A percentile compares a stretch with the other conserved stretches of the same genome.
These are phyloP conservation scores for Metarhizium album DNA, from an alignment of 2,329 filamentous ascomycete species.

Conservation along the genomic window DNA sequence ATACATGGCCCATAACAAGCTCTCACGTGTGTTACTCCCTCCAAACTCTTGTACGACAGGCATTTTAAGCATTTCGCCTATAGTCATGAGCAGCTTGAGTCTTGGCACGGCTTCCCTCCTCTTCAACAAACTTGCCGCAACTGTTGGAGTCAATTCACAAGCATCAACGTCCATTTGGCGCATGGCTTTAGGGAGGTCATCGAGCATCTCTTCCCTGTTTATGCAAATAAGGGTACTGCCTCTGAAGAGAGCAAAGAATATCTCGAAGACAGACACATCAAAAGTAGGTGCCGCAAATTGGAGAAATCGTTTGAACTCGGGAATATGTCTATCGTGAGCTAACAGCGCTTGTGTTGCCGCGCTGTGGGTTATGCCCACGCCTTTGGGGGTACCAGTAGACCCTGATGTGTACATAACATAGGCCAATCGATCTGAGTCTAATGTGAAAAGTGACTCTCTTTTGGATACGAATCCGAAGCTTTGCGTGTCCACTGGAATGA, in stretches of 20 bases:
- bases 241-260: constrained; percentile 76
- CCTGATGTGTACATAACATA: constrained; percentile 94
- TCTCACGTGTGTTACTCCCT: constrained; percentile 34
- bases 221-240: constrained; percentile 65
- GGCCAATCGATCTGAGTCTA: constrained; percentile 42
- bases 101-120: constrained; percentile 55
- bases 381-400: constrained; percentile 81
- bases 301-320: constrained; percentile 66
- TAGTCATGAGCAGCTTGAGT: constrained; percentile 66
- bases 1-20: constrained; percentile 86
- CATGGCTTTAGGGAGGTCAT: constrained; percentile 61
- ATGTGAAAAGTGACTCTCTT: constrained; percentile 4
- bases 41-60: constrained; percentile 74
- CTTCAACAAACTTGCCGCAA: constrained; percentile 65
- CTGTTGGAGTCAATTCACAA: constrained; percentile 81
- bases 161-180: constrained; percentile 61
- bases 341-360: constrained; percentile 74
- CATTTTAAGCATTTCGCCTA: constrained; percentile 83
- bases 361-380: constrained; percentile 69
- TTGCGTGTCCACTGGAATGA: constrained; percentile 24
- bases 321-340: constrained; percentile 70
- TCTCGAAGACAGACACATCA: constrained; percentile 90
- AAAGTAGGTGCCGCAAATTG: constrained; percentile 91
- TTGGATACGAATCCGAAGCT: background rate
- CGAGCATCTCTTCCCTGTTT: constrained; percentile 57